Percentiles rank a stretch among this genome's conserved stretches.
Conservation (phyloP, 805 yeast species). For the Starmerella floris region DNA sequence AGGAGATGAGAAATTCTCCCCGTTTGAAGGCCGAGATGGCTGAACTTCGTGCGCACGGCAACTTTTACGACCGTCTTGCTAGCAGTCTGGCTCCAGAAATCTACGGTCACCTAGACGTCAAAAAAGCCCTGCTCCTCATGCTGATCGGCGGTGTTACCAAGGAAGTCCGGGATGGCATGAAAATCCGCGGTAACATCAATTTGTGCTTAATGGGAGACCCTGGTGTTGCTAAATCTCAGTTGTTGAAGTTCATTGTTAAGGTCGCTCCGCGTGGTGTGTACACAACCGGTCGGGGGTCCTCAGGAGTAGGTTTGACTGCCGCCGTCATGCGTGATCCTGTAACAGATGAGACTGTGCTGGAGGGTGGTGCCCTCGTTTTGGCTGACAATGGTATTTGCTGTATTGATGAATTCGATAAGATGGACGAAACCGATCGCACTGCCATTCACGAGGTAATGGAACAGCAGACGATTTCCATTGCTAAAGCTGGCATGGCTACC, state of each 20-base stretch:
- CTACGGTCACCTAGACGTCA: constrained; percentile 84
- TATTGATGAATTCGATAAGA: constrained; percentile 96
- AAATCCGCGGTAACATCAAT: constrained; percentile 93
- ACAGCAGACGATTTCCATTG: constrained; percentile 93
- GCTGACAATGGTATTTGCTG: constrained; percentile 98
- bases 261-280: constrained; percentile 94
- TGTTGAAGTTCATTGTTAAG: constrained; percentile 76
- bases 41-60: constrained; percentile 45
- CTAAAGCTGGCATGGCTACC: constrained; percentile 95
- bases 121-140: constrained; percentile 72
- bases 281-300: constrained; percentile 96
- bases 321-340: constrained; percentile 98
- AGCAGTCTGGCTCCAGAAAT: constrained; percentile 94
- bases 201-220: constrained; percentile 98
- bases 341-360: constrained; percentile 96
- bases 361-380: constrained; percentile 93
- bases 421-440: constrained; percentile 94
- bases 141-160: constrained; percentile 93
- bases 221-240: constrained; percentile 97
- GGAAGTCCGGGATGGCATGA: constrained; percentile 90
- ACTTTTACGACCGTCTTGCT: constrained; percentile 67
- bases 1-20: constrained; percentile 25
- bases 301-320: constrained; percentile 97
- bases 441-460: constrained; percentile 99
- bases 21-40: constrained; percentile 45